These are phyloP conservation scores for Parasarocladium wereldwijsianum DNA, from an alignment of 2,329 filamentous ascomycete genomes.

Conservation along the genomic window DNA sequence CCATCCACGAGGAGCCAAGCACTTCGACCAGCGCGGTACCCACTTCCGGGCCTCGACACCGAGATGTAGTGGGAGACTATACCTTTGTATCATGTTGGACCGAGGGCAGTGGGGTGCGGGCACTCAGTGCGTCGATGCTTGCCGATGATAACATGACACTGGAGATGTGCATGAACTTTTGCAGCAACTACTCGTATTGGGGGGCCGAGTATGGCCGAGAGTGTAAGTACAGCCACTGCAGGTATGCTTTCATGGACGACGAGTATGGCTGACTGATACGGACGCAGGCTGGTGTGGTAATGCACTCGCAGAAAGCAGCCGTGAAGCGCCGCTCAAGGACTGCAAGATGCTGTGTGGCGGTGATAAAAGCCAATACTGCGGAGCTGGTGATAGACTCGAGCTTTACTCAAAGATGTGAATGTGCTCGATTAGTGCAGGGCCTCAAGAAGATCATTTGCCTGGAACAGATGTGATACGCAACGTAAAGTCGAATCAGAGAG, in stretches of 20 bases:
- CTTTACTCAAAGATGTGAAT: conserved; percentile 28
- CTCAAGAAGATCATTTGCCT: no score
- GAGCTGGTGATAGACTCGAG: conserved; percentile 26
- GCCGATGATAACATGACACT: conserved; percentile 34
- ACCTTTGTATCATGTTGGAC: conserved; percentile 30
- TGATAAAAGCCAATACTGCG: conserved; percentile 25
- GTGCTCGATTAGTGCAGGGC: no score
- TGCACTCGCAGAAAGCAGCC: conserved; percentile 15
- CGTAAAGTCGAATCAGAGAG: no score
- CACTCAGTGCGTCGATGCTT: conserved; percentile 23
- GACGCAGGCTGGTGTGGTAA: conserved; percentile 31
- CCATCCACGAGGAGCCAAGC: conserved; percentile 6
- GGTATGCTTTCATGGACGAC: not conserved
- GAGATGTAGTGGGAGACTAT: conserved; percentile 27
- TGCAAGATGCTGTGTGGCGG: conserved; percentile 27
- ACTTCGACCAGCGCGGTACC: not conserved
- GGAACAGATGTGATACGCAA: no score
- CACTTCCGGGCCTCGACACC: conserved; percentile 15
- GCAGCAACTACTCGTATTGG: conserved; percentile 30
- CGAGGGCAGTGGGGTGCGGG: conserved; percentile 28
- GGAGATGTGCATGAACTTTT: conserved; percentile 30
- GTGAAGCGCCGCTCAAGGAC: conserved; percentile 14
- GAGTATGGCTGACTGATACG: conserved; percentile 3
- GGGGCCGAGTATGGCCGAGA: conserved; percentile 37
- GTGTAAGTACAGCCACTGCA: conserved; percentile 18